These are phyloP conservation scores for Globisporangium megalacanthum DNA, from an alignment of 352 stramenopile species.

Conservation along the genomic window DNA sequence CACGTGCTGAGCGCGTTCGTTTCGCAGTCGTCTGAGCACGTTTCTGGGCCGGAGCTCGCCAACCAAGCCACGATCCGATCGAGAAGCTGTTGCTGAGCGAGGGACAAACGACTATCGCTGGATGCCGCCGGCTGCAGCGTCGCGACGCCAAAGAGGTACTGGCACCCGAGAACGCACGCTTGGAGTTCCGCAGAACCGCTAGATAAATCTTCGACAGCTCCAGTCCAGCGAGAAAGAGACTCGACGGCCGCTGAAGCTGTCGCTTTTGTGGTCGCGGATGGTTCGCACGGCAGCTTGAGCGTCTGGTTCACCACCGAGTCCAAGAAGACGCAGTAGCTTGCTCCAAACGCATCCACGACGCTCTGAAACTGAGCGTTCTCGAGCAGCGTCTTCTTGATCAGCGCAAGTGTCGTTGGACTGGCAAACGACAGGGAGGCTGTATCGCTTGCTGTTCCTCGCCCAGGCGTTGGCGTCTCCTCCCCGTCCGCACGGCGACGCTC, in stretches of 20 bases:
- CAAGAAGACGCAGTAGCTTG: conserved; percentile 26
- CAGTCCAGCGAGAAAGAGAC: background rate
- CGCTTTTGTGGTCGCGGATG: background rate
- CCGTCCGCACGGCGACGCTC: conserved; percentile 20
- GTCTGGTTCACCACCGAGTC: conserved; percentile 10
- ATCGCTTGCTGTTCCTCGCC: background rate
- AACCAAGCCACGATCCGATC: conserved; percentile 4
- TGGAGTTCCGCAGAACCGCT: conserved; percentile 1
- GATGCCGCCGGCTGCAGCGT: conserved; percentile 10
- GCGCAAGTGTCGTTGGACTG: conserved; percentile 6
- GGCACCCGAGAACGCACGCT: conserved; percentile 19
- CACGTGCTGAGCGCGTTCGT: conserved; percentile 24
- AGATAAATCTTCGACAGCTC: background rate
- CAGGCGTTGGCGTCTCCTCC: background rate
- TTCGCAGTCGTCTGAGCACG: conserved; percentile 14
- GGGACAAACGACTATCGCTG: background rate
- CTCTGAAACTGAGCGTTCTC: conserved; percentile 31
- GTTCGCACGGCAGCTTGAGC: background rate
- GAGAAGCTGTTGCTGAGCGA: background rate
- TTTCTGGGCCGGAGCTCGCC: conserved; percentile 4
- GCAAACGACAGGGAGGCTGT: background rate
- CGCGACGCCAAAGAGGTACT: conserved; percentile 35
- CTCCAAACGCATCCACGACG: conserved; percentile 31
- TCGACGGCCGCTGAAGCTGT: background rate
- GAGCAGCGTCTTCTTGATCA: conserved; percentile 16